A percentile compares a stretch with the other conserved stretches of the same genome.
Conservation (phyloP, 139 green algal species). For the Coelastrella sp. region DNA sequence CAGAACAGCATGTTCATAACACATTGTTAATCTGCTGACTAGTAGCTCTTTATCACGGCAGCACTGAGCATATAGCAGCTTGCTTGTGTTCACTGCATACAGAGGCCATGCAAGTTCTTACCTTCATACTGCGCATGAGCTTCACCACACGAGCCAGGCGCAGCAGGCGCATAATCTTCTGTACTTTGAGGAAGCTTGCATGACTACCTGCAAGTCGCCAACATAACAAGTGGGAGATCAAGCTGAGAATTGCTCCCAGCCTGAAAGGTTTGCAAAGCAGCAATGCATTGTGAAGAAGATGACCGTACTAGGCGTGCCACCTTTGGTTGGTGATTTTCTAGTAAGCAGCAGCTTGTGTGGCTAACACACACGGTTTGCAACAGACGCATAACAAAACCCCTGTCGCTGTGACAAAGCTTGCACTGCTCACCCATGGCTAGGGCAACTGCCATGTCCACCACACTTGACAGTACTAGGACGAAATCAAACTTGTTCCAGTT, state of each 20-base stretch:
- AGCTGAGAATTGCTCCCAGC: background rate
- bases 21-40: too few relatives aligned
- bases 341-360: too few relatives aligned
- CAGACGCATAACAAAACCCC: too few relatives aligned
- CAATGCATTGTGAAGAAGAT: too few relatives aligned
- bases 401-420: too few relatives aligned
- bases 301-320: too few relatives aligned
- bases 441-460: conserved; percentile 32
- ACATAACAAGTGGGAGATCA: background rate
- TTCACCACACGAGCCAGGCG: conserved; percentile 75
- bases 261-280: background rate
- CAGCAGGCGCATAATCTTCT: conserved; percentile 75
- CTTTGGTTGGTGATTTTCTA: too few relatives aligned
- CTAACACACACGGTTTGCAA: too few relatives aligned
- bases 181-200: conserved; percentile 57
- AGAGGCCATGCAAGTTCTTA: too few relatives aligned
- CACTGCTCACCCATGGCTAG: conserved; percentile 21
- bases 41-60: too few relatives aligned
- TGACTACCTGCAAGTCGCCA: conserved; percentile 23
- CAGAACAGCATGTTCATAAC: background rate
- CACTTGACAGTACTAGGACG: conserved; percentile 61
- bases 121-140: conserved; percentile 62
- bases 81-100: too few relatives aligned
- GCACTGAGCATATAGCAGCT: too few relatives aligned
- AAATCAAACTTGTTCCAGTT: conserved; percentile 88